Conservation (phyloP, 768 basidiomycete genomes). For the Rubroboletus satanas region DNA sequence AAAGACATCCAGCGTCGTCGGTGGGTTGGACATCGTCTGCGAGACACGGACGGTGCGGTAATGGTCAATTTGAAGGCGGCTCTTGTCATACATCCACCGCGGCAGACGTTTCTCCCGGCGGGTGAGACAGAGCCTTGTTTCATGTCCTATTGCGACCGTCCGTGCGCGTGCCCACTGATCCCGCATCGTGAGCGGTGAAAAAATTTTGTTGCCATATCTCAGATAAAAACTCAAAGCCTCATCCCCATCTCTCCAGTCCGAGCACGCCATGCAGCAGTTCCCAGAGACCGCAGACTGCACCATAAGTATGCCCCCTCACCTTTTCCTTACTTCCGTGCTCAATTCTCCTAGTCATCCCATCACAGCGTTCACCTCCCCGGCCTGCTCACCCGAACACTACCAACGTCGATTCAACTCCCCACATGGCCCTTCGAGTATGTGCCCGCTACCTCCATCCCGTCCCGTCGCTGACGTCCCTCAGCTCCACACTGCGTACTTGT, state of each 20-base stretch:
- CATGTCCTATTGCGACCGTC: neutral
- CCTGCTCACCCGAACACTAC: neutral
- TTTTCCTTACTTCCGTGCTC: neutral
- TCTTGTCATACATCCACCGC: neutral
- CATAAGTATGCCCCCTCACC: slow-evolving; percentile 45
- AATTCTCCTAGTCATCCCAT: slow-evolving; percentile 39
- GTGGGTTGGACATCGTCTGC: neutral
- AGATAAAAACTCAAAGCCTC: neutral
- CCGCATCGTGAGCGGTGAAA: neutral
- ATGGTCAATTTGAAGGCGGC: neutral
- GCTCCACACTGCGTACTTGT: slow-evolving; percentile 80
- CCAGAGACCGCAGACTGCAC: slow-evolving; percentile 78
- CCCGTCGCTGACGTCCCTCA: slow-evolving; percentile 27
- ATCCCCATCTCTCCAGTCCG: neutral
- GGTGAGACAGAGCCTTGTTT: neutral
- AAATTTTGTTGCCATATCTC: neutral
- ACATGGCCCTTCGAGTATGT: slow-evolving; percentile 61
- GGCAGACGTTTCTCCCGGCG: neutral
- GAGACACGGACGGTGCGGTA: neutral
- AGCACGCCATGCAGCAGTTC: neutral
- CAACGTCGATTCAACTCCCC: slow-evolving; percentile 46
- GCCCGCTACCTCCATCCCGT: neutral
- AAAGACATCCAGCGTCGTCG: slow-evolving; percentile 26
- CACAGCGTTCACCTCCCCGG: slow-evolving; percentile 6
- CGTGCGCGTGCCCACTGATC: neutral